These are phyloP conservation scores for Rhynchospora tenuis DNA, from an alignment of 176 grass and related monocot species.

Conservation along the genomic window DNA sequence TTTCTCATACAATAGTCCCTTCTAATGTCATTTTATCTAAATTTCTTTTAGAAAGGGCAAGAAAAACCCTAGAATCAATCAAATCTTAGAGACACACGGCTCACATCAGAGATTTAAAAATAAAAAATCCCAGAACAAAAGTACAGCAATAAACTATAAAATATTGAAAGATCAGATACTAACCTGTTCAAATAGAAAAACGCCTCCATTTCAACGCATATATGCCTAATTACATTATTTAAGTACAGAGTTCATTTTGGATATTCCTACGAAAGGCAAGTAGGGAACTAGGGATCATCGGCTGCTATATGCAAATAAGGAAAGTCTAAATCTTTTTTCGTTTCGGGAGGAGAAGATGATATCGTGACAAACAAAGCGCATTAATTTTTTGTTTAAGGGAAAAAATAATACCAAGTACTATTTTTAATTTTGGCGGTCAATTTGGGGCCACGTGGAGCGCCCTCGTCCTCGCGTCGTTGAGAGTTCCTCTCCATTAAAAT, in stretches of 20 bases:
- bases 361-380: neutral
- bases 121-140: neutral
- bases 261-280: slow-evolving; percentile 15
- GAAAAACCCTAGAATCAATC: neutral
- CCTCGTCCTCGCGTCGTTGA: neutral
- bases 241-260: neutral
- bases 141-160: neutral
- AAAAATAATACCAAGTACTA: neutral
- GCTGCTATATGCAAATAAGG: neutral
- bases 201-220: neutral
- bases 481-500: neutral
- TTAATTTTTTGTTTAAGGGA: neutral
- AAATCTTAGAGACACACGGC: neutral
- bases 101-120: neutral
- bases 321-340: neutral
- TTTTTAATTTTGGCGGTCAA: neutral
- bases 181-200: slow-evolving; percentile 15
- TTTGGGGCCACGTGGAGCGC: slow-evolving; percentile 4
- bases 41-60: neutral
- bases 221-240: neutral
- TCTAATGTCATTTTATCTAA: neutral
- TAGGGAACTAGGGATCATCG: neutral
- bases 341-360: neutral
- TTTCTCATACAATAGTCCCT: neutral
- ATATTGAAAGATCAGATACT: neutral